These are phyloP conservation scores for Cyclotella baltica DNA, from an alignment of 108 stramenopile genomes.

Conservation along the genomic window DNA sequence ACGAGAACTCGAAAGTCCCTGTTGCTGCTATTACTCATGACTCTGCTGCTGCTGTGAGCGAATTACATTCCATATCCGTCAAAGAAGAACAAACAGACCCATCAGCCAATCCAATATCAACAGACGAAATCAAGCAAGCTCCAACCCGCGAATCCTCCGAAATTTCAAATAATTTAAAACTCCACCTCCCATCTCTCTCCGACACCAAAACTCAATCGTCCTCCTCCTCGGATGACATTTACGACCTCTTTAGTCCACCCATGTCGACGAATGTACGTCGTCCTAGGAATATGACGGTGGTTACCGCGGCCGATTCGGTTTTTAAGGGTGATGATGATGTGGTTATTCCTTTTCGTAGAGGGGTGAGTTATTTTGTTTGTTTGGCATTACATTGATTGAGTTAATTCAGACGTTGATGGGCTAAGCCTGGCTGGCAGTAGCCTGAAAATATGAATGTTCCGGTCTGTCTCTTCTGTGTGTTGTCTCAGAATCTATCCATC, in stretches of 20 bases:
- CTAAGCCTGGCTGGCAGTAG: background rate
- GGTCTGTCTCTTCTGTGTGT: too few species aligned
- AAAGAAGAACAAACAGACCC: too few species aligned
- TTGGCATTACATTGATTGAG: background rate
- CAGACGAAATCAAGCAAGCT: background rate
- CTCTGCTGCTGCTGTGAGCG: too few species aligned
- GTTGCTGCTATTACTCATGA: background rate
- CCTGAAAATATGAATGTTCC: background rate
- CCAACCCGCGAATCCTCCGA: background rate
- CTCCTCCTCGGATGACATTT: conserved; percentile 28
- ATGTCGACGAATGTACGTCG: background rate
- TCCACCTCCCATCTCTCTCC: background rate
- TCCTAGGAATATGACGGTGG: conserved; percentile 15
- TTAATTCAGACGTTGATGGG: too few species aligned
- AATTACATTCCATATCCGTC: too few species aligned
- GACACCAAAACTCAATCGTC: too few species aligned
- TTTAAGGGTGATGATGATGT: background rate
- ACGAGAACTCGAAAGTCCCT: background rate
- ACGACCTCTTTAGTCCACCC: conserved; percentile 44
- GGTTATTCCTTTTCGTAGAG: background rate
- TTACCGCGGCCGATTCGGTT: conserved; percentile 13
- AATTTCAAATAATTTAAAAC: conserved; percentile 10
- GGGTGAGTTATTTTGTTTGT: conserved; percentile 5
- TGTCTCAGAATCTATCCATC: too few species aligned
- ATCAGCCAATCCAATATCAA: background rate